These are phyloP conservation scores for Carex parvula DNA, from an alignment of 176 grass and related monocot genomes.

Conservation along the genomic window DNA sequence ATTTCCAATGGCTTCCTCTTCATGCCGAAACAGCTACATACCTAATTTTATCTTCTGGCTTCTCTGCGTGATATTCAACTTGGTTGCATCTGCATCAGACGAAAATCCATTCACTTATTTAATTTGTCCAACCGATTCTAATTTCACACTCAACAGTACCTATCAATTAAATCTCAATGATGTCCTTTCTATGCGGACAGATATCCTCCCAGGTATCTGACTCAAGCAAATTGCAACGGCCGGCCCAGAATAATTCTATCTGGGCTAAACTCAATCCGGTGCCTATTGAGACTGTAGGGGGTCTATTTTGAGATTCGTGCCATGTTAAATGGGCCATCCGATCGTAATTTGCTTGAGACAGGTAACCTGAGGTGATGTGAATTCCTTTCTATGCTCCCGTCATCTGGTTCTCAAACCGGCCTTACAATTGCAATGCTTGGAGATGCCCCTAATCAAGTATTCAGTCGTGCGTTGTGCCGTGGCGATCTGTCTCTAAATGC, in stretches of 20 bases:
- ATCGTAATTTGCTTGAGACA: too few species aligned
- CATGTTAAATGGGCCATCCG: too few species aligned
- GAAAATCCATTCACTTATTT: too few species aligned
- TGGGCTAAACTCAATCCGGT: too few species aligned
- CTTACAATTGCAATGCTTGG: slow-evolving; percentile 27
- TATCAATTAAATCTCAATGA: background rate
- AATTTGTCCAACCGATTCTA: background rate
- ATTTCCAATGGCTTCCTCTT: too few species aligned
- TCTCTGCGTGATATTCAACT: background rate
- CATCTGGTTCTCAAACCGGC: slow-evolving; percentile 23
- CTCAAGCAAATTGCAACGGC: too few species aligned
- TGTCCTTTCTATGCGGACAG: background rate
- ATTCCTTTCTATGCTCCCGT: background rate
- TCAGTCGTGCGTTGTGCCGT: slow-evolving; percentile 34
- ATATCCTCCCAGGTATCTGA: too few species aligned
- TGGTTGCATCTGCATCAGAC: background rate
- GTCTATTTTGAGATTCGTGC: too few species aligned
- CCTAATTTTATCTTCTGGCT: background rate
- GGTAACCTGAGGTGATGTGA: too few species aligned
- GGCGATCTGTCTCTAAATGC: slow-evolving; percentile 2
- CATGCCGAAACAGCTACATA: too few species aligned
- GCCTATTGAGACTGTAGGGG: too few species aligned
- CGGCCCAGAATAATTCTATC: too few species aligned
- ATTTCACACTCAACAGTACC: slow-evolving; percentile 4
- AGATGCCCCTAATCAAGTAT: background rate